These are phyloP conservation scores for Choanephora cucurbitarum DNA, from an alignment of 371 early-diverging fungal genomes.

Conservation along the genomic window DNA sequence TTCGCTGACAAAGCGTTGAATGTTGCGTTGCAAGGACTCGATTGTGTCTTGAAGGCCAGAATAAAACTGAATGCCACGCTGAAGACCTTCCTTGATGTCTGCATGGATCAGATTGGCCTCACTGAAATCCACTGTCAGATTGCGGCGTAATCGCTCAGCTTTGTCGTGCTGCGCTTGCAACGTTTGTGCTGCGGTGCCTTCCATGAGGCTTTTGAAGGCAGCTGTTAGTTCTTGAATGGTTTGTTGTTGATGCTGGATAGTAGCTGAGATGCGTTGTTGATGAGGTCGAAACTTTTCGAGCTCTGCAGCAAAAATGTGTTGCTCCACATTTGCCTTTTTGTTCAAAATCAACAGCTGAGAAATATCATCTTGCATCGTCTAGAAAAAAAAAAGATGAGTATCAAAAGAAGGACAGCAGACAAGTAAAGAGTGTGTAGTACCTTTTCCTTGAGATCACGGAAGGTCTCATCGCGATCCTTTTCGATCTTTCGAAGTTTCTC, in stretches of 20 bases:
- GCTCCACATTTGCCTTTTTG: constrained; percentile 78
- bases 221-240: constrained; percentile 74
- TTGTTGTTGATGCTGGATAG: constrained; percentile 76
- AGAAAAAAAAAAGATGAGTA: constrained; percentile 5
- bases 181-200: constrained; percentile 68
- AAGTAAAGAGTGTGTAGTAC: constrained; percentile 32
- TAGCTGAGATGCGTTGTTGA: constrained; percentile 72
- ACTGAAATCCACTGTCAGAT: constrained; percentile 57
- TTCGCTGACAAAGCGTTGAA: constrained; percentile 66
- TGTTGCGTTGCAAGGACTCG: constrained; percentile 59
- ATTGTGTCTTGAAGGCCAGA: constrained; percentile 68
- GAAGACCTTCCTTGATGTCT: constrained; percentile 70
- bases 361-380: constrained; percentile 90
- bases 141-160: constrained; percentile 62
- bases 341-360: constrained; percentile 80
- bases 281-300: constrained; percentile 87
- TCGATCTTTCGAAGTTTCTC: constrained; percentile 79
- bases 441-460: constrained; percentile 83
- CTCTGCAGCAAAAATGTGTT: constrained; percentile 86
- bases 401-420: not conserved
- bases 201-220: constrained; percentile 77
- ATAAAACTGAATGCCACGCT: constrained; percentile 82
- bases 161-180: constrained; percentile 70
- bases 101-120: constrained; percentile 60
- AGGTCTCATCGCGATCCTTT: constrained; percentile 72